Evolutionary conservation across 495 filamentous ascomycete species (phyloP), one percentile per base, ranked within the genome.

Genomic region (Trichoderma orchidacearum): DNA sequence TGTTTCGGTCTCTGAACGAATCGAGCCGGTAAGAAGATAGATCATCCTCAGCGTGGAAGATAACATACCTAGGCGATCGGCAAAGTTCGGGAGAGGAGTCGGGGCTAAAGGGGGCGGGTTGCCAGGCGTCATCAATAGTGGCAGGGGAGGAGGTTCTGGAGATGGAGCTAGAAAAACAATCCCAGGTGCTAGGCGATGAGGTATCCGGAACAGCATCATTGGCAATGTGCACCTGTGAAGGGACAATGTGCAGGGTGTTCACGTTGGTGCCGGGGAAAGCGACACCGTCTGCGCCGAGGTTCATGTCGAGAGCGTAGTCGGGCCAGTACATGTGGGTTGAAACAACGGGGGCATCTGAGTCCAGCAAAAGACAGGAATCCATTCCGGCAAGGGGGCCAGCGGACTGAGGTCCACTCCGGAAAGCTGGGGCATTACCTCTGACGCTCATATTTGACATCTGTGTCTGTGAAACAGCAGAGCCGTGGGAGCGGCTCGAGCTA

Each of bases 361-460:
- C 18, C 48, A 52, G 38, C 13, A 56, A 31, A 5, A 57, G 31
- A 23, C 53, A 55, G 31, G 53, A 55, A 28, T 55, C 53, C 30
- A 35, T 72, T 74, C 59, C 68, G 60, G 74, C 72, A 68, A 76
- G 66, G 57, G 66, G 70, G 61, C 64, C 60, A 45, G 59, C 57
- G 56, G 57, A 30, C 55, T 63, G 48, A 35, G 62, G 27, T 32
- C 64, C 65, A 61, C 68, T 66, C 58, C 62, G 65, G 60, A 65
- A 70, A 58, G 61, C 60, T 35, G 62, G 58, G 28, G 66, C 65
- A 63, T 73, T 76, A 69, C 73, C 73, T 70, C 72, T 64, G 63
- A 76, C 68, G 64, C 75, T 74, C 68, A 69, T 72, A 63, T 71
- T 71, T 35, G 75, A 71, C 68, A 76, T 66, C 62, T 72, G 70